Evolutionary conservation across 2,329 filamentous ascomycete species (phyloP).

Genomic region (Didymella pinodella): DNA sequence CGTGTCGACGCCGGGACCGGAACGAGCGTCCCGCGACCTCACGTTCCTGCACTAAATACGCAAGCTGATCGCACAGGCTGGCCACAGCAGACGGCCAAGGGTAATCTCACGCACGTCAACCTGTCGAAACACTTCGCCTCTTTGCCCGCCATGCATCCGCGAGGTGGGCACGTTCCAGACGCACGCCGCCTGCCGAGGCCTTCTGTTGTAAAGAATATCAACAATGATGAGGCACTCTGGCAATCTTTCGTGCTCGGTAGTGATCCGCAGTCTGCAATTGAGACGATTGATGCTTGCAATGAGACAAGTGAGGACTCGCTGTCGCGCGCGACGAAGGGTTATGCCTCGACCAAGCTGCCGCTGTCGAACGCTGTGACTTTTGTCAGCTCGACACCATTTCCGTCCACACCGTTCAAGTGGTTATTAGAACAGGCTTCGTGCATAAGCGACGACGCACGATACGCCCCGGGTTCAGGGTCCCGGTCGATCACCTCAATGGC

Average conservation of each 20-base stretch:
- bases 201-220: slow-evolving; percentile 8
- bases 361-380: slow-evolving; percentile 30
- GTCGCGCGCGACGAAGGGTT: slow-evolving; percentile 20
- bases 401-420: slow-evolving; percentile 28
- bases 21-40: slow-evolving; percentile 28
- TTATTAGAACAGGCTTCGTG: slow-evolving; percentile 24
- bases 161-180: slow-evolving; percentile 12
- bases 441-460: slow-evolving; percentile 36
- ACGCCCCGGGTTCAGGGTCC: slow-evolving; percentile 29
- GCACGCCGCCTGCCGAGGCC: slow-evolving; percentile 6
- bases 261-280: slow-evolving; percentile 19
- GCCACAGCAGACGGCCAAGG: slow-evolving; percentile 41
- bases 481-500: slow-evolving; percentile 28
- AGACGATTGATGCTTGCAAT: slow-evolving; percentile 10
- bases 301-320: slow-evolving; percentile 13
- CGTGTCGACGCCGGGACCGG: slow-evolving; percentile 19
- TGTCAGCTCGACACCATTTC: slow-evolving; percentile 24
- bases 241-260: slow-evolving; percentile 44
- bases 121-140: slow-evolving; percentile 33
- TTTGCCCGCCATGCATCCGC: slow-evolving; percentile 34
- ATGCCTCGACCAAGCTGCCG: slow-evolving; percentile 25
- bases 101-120: slow-evolving; percentile 28
- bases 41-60: slow-evolving; percentile 19
- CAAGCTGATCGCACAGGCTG: slow-evolving; percentile 26
- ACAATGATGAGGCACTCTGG: slow-evolving; percentile 43